Evolutionary conservation across 2,329 filamentous ascomycete genomes (phyloP).

Genomic region (Venturia aucupariae): DNA sequence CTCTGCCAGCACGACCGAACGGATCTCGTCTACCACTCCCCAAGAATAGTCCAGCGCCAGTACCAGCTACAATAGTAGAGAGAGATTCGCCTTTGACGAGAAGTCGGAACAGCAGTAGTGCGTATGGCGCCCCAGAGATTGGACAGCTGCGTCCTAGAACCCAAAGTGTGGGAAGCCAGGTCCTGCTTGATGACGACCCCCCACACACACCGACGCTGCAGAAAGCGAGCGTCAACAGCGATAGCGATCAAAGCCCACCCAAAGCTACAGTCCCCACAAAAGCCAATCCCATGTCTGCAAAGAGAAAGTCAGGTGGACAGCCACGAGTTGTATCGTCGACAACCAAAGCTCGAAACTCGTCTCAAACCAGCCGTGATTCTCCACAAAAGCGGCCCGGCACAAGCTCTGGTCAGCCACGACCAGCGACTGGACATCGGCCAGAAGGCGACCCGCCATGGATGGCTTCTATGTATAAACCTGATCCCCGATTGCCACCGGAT

Average conservation of each 20-base stretch:
- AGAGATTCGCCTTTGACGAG: conserved; percentile 61
- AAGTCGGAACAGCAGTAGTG: conserved; percentile 46
- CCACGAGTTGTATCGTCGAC: conserved; percentile 17
- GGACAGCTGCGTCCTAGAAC: conserved; percentile 61
- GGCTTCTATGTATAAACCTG: conserved; percentile 87
- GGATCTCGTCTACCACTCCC: conserved; percentile 80
- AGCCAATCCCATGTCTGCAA: not conserved
- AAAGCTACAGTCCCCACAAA: conserved; percentile 10
- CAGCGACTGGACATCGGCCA: conserved; percentile 61
- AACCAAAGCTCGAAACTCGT: conserved; percentile 16
- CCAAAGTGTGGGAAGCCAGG: conserved; percentile 50
- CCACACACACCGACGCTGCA: conserved; percentile 17
- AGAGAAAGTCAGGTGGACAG: not conserved
- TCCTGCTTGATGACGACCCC: conserved; percentile 41
- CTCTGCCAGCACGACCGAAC: conserved; percentile 32
- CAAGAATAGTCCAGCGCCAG: conserved; percentile 67
- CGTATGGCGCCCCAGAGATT: conserved; percentile 35
- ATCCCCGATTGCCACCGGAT: conserved; percentile 85
- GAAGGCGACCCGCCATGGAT: conserved; percentile 97
- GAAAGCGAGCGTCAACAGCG: not conserved
- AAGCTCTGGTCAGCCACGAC: conserved; percentile 46
- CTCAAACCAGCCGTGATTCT: conserved; percentile 31
- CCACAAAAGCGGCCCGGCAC: conserved; percentile 51
- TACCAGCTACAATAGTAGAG: conserved; percentile 62
- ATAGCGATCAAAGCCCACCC: conserved; percentile 19